Base-by-base conservation (phyloP, 1,284 basidiomycete species). In the Bondarzewia mesenterica region DNA sequence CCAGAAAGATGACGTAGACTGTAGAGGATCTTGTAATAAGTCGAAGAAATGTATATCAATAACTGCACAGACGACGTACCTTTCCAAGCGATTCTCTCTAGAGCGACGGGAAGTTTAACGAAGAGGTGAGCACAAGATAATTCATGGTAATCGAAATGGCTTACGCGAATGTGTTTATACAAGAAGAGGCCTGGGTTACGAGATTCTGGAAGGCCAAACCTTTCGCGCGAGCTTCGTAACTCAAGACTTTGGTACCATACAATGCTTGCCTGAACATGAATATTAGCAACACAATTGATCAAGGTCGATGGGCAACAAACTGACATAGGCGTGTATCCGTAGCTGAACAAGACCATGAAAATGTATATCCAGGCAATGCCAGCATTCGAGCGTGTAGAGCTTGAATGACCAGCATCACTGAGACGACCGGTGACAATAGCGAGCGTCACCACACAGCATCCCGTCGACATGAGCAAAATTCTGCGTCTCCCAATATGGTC, bases 241-340 rank as follows among this genome's bases (percentile, higher is more conserved):
- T 63, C 12, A 79, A 61, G 6, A 75, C 72, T 58, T 79, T 77
- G 2, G 75, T 69, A 14, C 76, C 74, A 55, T 79, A 80, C 2
- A 75, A 60, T 2, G 71, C 71, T 66, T 78, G 75, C 61, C 74
- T 70, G 56, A 41, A 35, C 16, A 15, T 21, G 29, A 26, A 4
- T 23, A 38, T 20, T 20, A 35, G 20, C 5, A 32, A 7, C 2
- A 32, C 4, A 7, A 12, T 38, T 36, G n/a, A n/a, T 7, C 22
- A 39, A 21, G 3, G 12, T 3, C 16, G 12, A 38, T 12, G 29
- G 12, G 29, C 29, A 32, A 6, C 10, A 6, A 32, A 12, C 68
- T 50, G 50, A 71, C 65, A 78, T 72, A 0, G 75, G 72, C 3
- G 76, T 79, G 70, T 72, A 78, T 23, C 76, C 75, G 54, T 74